Percentiles rank a stretch among this genome's conserved stretches.
Conservation (phyloP, 2,329 filamentous ascomycete genomes). For the Orbilia oligospora region DNA sequence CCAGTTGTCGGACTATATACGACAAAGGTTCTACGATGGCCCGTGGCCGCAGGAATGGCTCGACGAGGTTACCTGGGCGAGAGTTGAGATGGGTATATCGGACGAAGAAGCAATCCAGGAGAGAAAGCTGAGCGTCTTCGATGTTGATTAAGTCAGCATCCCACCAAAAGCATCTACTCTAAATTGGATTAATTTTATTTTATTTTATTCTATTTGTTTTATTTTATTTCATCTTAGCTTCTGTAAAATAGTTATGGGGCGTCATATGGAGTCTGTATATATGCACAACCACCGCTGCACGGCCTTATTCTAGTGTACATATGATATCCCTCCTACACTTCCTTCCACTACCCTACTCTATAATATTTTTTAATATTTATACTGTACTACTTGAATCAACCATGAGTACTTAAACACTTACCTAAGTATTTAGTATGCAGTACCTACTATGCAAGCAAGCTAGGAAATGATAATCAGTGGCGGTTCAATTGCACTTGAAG, state of each 20-base stretch:
- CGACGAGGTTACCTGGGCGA: slow-evolving; percentile 43
- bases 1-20: slow-evolving; percentile 41
- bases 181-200: too few relatives aligned
- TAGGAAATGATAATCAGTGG: neutral
- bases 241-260: neutral
- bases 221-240: neutral
- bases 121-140: slow-evolving; percentile 49
- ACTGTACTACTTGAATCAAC: too few relatives aligned
- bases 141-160: slow-evolving; percentile 18
- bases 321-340: neutral
- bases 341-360: too few relatives aligned
- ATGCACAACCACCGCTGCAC: too few relatives aligned
- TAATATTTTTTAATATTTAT: too few relatives aligned
- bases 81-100: slow-evolving; percentile 39
- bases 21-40: slow-evolving; percentile 24
- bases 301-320: slow-evolving; percentile 7
- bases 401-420: too few relatives aligned
- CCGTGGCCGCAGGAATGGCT: slow-evolving; percentile 50
- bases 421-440: too few relatives aligned
- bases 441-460: too few relatives aligned
- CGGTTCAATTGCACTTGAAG: neutral
- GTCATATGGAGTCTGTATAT: slow-evolving; percentile 24
- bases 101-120: slow-evolving; percentile 49
- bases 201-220: neutral
- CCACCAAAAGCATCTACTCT: neutral